phyloP scores from a whole-genome alignment of 1,284 basidiomycete species.

The Irpex sp. region DNA sequence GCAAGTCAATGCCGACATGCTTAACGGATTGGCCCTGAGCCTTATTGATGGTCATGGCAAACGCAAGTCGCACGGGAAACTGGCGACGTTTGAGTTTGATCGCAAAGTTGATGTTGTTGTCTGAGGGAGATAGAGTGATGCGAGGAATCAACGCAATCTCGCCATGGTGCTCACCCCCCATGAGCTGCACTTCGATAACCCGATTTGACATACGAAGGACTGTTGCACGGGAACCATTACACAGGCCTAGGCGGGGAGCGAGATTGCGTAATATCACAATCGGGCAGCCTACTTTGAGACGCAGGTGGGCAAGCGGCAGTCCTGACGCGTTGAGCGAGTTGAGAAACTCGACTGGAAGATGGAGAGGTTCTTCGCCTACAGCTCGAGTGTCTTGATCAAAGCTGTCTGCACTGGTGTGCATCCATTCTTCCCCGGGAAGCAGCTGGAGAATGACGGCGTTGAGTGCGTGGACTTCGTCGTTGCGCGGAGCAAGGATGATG shows the following conservation, averaged over 20 bases:
- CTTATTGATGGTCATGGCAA: slow-evolving; percentile 40
- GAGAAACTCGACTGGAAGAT: background rate
- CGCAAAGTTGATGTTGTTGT: slow-evolving; percentile 19
- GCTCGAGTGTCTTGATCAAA: background rate
- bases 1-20: slow-evolving; percentile 28
- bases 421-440: background rate
- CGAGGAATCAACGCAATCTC: slow-evolving; percentile 24
- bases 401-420: background rate
- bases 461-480: background rate
- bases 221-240: slow-evolving; percentile 29
- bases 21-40: slow-evolving; percentile 37
- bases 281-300: slow-evolving; percentile 13
- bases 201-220: slow-evolving; percentile 5
- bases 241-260: slow-evolving; percentile 26
- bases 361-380: background rate
- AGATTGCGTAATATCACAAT: slow-evolving; percentile 35
- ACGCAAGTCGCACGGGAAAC: slow-evolving; percentile 35
- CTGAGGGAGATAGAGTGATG: slow-evolving; percentile 6
- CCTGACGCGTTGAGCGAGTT: background rate
- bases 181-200: slow-evolving; percentile 17
- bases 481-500: background rate
- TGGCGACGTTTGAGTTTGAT: slow-evolving; percentile 26
- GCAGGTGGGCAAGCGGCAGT: background rate
- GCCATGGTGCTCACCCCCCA: slow-evolving; percentile 22
- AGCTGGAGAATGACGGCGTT: background rate